These are phyloP conservation scores for Fraxinus dipetala DNA, from an alignment of 305 asterid species.

Conservation along the genomic window DNA sequence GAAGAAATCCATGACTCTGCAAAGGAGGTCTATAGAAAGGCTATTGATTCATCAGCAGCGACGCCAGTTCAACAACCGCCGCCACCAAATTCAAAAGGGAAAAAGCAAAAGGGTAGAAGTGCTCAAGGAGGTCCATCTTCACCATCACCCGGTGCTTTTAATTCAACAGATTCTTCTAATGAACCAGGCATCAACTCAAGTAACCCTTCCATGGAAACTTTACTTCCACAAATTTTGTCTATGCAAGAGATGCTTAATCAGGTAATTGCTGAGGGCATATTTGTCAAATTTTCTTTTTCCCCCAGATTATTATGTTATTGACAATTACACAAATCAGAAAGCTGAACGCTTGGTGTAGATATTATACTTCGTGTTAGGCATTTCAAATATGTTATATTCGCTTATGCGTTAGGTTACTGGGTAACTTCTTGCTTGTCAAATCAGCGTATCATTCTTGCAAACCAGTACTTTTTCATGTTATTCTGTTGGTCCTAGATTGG, in stretches of 20 bases:
- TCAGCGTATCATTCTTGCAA: background rate
- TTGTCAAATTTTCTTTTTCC: background rate
- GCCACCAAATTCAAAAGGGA: conserved; percentile 54
- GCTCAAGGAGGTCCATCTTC: conserved; percentile 52
- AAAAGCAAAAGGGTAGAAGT: conserved; percentile 70
- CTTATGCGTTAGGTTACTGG: background rate
- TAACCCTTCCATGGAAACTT: conserved; percentile 43
- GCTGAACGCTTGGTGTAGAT: background rate
- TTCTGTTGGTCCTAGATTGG: background rate
- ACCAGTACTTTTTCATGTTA: background rate
- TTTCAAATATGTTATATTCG: background rate
- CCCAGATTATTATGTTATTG: background rate
- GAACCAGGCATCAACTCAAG: conserved; percentile 54
- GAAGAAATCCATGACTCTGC: conserved; percentile 43
- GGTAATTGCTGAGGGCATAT: conserved; percentile 34
- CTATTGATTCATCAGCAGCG: conserved; percentile 37
- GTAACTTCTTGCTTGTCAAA: background rate
- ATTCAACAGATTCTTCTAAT: conserved; percentile 47
- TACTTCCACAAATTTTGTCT: conserved; percentile 47
- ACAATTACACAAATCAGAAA: background rate
- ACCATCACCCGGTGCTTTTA: conserved; percentile 45
- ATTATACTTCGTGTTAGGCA: background rate
- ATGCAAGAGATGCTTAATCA: conserved; percentile 77
- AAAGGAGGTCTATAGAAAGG: conserved; percentile 46
- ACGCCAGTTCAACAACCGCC: conserved; percentile 42